Conservation (phyloP, 805 yeast species). For the Hanseniaspora guilliermondii region DNA sequence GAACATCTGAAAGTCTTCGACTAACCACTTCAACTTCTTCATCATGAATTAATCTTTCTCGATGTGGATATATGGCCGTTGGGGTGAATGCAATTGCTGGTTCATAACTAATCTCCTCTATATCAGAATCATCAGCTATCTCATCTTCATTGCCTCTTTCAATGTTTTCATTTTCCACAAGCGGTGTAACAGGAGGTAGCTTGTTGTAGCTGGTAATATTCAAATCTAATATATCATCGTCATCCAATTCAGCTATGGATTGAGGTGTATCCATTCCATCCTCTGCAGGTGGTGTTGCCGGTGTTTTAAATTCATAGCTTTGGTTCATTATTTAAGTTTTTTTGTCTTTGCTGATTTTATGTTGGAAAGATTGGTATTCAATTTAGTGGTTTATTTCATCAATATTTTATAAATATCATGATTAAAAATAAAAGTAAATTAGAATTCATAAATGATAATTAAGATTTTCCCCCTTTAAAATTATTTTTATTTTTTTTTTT, state of each 20-base stretch:
- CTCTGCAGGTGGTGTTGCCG: conserved; percentile 14
- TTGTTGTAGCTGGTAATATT: conserved; percentile 7
- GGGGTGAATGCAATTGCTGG: conserved; percentile 12
- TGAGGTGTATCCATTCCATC: conserved; percentile 11
- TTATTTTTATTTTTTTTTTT: too few species aligned
- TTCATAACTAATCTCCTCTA: background rate
- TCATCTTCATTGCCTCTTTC: background rate
- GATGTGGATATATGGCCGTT: conserved; percentile 3
- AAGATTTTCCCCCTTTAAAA: too few species aligned
- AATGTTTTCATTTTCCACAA: background rate
- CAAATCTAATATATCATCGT: conserved; percentile 11
- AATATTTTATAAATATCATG: too few species aligned
- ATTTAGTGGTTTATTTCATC: background rate
- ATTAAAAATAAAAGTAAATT: too few species aligned
- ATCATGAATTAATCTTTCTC: background rate
- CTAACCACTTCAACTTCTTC: background rate
- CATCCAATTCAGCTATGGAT: conserved; percentile 13
- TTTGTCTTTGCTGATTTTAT: background rate
- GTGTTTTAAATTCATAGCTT: conserved; percentile 6
- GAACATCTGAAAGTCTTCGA: conserved; percentile 32
- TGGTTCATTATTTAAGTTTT: background rate
- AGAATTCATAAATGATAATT: too few species aligned
- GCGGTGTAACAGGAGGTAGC: conserved; percentile 7
- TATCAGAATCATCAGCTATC: background rate
- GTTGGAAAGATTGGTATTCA: too few species aligned